Percentiles rank a stretch among this genome's conserved stretches.
phyloP scores from a whole-genome alignment of 306 rosid species.

The Quercus alba region DNA sequence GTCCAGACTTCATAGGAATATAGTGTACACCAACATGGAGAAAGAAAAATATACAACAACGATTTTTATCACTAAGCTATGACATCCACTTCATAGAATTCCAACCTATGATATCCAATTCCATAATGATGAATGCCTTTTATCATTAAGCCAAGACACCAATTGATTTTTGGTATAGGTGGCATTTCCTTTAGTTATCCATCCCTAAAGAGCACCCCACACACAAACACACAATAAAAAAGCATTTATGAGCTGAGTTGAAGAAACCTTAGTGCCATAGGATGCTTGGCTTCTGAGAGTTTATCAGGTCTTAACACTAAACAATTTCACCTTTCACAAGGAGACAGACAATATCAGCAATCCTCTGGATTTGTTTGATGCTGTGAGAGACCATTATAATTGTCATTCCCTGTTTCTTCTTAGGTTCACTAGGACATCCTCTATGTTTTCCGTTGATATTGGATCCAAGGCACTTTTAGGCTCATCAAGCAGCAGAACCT shows the following conservation, averaged over 20 bases:
- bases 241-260: constrained; percentile 55
- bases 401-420: constrained; percentile 70
- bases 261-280: constrained; percentile 83
- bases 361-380: constrained; percentile 85
- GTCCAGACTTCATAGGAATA: no score
- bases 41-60: no score
- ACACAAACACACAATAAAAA: neutral
- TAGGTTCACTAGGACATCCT: constrained; percentile 74
- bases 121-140: no score
- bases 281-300: constrained; percentile 78
- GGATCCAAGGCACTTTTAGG: constrained; percentile 97
- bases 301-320: constrained; percentile 47
- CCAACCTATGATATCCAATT: no score
- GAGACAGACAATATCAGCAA: constrained; percentile 81
- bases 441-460: constrained; percentile 84
- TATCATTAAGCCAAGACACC: no score
- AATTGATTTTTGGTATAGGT: no score
- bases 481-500: constrained; percentile 89
- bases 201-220: neutral
- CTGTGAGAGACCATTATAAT: constrained; percentile 81
- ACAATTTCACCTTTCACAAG: constrained; percentile 83
- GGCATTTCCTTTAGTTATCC: no score
- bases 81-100: no score
- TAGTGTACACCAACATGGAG: no score
- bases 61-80: no score